Conservation (phyloP, 495 filamentous ascomycete species). For the Podospora appendiculata region DNA sequence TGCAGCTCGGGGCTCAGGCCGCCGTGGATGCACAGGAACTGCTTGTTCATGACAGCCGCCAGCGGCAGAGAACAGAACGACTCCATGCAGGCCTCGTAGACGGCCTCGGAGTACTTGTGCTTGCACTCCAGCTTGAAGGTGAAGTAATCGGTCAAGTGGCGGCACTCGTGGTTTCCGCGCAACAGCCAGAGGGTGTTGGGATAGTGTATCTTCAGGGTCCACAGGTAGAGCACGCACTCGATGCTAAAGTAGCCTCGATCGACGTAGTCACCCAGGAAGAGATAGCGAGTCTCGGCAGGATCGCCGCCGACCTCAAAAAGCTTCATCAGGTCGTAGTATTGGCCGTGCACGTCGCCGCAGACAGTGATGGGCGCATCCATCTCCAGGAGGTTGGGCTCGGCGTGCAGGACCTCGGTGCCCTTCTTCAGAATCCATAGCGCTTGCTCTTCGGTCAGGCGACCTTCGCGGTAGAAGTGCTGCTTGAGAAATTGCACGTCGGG, state of each 20-base stretch:
- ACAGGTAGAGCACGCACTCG: conserved; percentile 96
- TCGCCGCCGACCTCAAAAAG: conserved; percentile 97
- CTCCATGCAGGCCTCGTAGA: conserved; percentile 98
- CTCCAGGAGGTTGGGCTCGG: conserved; percentile 92
- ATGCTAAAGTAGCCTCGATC: conserved; percentile 98
- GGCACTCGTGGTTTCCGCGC: conserved; percentile 95
- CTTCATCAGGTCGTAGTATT: conserved; percentile 99
- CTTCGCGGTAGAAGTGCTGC: conserved; percentile 96
- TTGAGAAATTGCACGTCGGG: conserved; percentile 92
- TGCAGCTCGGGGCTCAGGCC: conserved; percentile 93
- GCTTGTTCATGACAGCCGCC: conserved; percentile 99
- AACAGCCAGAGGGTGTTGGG: conserved; percentile 95
- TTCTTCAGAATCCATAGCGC: conserved; percentile 88
- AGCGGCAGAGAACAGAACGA: conserved; percentile 92
- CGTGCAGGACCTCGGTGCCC: conserved; percentile 73
- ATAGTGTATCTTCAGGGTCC: conserved; percentile 99
- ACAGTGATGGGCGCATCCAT: conserved; percentile 99
- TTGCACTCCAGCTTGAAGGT: conserved; percentile 99
- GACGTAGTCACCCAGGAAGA: conserved; percentile 97
- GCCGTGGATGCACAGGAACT: conserved; percentile 97
- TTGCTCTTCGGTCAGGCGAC: conserved; percentile 92
- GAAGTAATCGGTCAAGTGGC: conserved; percentile 98
- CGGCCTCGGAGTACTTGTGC: conserved; percentile 93
- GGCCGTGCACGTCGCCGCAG: conserved; percentile 95
- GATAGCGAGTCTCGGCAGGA: conserved; percentile 88